Evolutionary conservation across 1,284 basidiomycete species (phyloP).

Genomic region (Rhodotorula sp.): DNA sequence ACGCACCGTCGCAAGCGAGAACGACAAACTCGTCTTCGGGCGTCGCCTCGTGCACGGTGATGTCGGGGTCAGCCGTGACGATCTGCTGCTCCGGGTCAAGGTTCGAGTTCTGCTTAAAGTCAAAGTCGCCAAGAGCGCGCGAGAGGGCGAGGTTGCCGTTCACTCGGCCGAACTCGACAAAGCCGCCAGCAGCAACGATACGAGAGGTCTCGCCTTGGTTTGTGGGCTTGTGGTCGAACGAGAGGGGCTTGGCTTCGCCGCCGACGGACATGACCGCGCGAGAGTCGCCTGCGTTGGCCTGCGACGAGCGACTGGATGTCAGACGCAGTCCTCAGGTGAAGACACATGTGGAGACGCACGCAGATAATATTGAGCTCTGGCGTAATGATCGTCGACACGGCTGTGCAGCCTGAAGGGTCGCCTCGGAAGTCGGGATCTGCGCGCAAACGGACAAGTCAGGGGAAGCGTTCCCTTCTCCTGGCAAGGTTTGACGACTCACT

Average conservation of each 20-base stretch:
- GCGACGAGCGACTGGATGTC: background rate
- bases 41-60: constrained; percentile 74
- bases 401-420: constrained; percentile 96
- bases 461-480: background rate
- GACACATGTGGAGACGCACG: constrained; percentile 53
- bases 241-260: constrained; percentile 82
- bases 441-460: background rate
- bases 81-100: constrained; percentile 85
- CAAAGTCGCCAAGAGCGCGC: constrained; percentile 94
- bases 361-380: constrained; percentile 73
- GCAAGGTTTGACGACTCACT: constrained; percentile 55
- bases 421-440: constrained; percentile 79
- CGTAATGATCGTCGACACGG: constrained; percentile 82
- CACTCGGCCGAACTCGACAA: constrained; percentile 94
- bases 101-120: constrained; percentile 91
- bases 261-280: constrained; percentile 82
- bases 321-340: too few relatives aligned
- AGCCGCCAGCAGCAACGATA: constrained; percentile 91
- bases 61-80: constrained; percentile 92
- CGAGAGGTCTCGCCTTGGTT: constrained; percentile 80
- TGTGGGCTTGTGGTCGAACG: constrained; percentile 93
- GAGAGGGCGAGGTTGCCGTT: constrained; percentile 97
- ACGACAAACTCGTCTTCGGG: constrained; percentile 95
- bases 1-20: constrained; percentile 89
- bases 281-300: constrained; percentile 99